Evolutionary conservation across 2,329 filamentous ascomycete genomes (phyloP).

Genomic region (Aspergillus pseudoviridinutans): DNA sequence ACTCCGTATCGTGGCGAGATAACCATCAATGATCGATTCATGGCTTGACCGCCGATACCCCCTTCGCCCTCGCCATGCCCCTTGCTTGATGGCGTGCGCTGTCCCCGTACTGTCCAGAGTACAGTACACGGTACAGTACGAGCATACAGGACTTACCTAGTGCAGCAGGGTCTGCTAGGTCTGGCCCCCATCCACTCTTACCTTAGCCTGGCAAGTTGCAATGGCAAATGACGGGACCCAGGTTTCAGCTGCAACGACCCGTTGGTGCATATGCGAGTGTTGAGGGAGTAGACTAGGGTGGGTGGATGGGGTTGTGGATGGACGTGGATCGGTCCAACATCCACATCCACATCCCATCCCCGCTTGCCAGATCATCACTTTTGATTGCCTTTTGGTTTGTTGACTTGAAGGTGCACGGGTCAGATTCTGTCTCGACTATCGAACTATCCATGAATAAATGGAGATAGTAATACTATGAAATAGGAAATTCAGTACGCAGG

Average conservation of each 20-base stretch:
- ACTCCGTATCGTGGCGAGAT: background rate
- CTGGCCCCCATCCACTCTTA: background rate
- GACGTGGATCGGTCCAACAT: background rate
- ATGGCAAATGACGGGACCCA: constrained; percentile 3
- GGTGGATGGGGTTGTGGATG: background rate
- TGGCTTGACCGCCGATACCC: background rate
- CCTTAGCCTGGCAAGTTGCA: too few relatives aligned
- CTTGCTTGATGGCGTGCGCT: background rate
- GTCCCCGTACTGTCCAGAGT: too few relatives aligned
- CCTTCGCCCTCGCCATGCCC: background rate
- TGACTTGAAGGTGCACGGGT: background rate
- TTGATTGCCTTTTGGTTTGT: background rate
- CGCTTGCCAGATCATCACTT: background rate
- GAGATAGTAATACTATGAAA: background rate
- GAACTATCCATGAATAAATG: too few relatives aligned
- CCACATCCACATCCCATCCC: background rate
- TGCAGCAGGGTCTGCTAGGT: background rate
- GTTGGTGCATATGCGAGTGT: constrained; percentile 21
- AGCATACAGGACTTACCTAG: background rate
- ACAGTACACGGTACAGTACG: too few relatives aligned
- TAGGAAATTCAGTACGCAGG: background rate
- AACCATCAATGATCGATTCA: background rate
- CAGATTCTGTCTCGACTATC: too few relatives aligned
- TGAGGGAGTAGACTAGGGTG: constrained; percentile 3
- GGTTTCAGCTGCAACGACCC: constrained; percentile 23